phyloP scores from a whole-genome alignment of 441 rosid genomes.

The Pelargonium fulgidum region DNA sequence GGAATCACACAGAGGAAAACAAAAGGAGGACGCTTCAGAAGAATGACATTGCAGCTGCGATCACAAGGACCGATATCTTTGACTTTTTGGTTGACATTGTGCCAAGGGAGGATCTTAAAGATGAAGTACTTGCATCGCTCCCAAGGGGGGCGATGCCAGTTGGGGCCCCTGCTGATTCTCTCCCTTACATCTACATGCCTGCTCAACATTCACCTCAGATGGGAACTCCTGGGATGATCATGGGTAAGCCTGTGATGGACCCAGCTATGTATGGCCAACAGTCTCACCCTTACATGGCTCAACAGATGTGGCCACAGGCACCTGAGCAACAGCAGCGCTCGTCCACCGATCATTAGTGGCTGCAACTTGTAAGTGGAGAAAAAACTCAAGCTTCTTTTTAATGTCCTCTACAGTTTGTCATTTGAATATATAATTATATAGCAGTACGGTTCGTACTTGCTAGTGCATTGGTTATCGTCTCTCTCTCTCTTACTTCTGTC shows the following conservation, averaged over 20 bases:
- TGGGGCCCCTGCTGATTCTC: constrained; percentile 55
- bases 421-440: neutral
- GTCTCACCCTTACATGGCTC: constrained; percentile 59
- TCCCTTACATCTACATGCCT: constrained; percentile 70
- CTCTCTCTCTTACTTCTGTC: no score
- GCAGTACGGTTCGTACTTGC: neutral
- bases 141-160: constrained; percentile 62
- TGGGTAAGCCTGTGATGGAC: constrained; percentile 72
- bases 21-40: constrained; percentile 78
- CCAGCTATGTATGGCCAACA: constrained; percentile 53
- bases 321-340: constrained; percentile 61
- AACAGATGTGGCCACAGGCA: constrained; percentile 63
- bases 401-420: no score
- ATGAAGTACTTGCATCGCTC: constrained; percentile 65
- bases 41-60: constrained; percentile 80
- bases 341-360: constrained; percentile 42
- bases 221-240: constrained; percentile 70
- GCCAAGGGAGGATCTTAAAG: constrained; percentile 67
- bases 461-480: neutral
- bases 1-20: constrained; percentile 87
- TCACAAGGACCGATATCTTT: constrained; percentile 74
- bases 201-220: constrained; percentile 54
- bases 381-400: no score
- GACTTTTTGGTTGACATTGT: constrained; percentile 80
- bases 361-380: no score